Base-by-base conservation (phyloP, 2,329 filamentous ascomycete species). In the Coleophoma eucalyptorum region DNA sequence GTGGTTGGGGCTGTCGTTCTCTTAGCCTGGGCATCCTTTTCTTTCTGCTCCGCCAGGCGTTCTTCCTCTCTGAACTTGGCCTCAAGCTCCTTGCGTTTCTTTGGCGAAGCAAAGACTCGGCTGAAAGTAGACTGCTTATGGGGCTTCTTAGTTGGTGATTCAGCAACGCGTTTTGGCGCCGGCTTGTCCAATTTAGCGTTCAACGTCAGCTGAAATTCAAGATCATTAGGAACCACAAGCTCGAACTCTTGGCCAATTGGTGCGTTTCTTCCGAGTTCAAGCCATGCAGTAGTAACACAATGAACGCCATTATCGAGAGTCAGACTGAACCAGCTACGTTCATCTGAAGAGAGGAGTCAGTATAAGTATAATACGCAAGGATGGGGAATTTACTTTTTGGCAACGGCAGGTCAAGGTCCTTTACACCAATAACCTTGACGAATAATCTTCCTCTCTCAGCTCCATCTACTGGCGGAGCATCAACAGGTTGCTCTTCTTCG, bases 231-330 rank as follows among this genome's bases (percentile, higher is more conserved):
- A 21, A 99, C 94, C 32, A 97, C 92, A 42, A 99, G 84, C 72
- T 99, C 94, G 62, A 99, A 99, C 67, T 99, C 94, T 65, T 99
- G 94, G 6, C 93, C 94, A 60, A 99, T 97, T 0, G 94, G 91
- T 2, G 94, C 93, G 53, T 89, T 93, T 60, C 89, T 88, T 18
- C 90, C 91, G 53, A 99, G 77, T 68, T 99, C 94, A 8, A 97
- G 78, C 89, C 91, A 97, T 1, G 91, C 87, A 3, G 94, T 99
- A 0, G 94, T 99, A 15, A 99, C 94, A 63, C 94, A 99, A 68
- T 99, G 94, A 1, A 99, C 83, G 21, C 94, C 94, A 58, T 99
- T 99, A 69, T 99, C 94, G n/a, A 99, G 80, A 0, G 94, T 99
- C 11, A 99, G 80, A 61, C 93, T 92, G 73, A 99, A 99, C 80